These are phyloP conservation scores for Ustilago hordei DNA, from an alignment of 1,284 basidiomycete species.

Conservation along the genomic window DNA sequence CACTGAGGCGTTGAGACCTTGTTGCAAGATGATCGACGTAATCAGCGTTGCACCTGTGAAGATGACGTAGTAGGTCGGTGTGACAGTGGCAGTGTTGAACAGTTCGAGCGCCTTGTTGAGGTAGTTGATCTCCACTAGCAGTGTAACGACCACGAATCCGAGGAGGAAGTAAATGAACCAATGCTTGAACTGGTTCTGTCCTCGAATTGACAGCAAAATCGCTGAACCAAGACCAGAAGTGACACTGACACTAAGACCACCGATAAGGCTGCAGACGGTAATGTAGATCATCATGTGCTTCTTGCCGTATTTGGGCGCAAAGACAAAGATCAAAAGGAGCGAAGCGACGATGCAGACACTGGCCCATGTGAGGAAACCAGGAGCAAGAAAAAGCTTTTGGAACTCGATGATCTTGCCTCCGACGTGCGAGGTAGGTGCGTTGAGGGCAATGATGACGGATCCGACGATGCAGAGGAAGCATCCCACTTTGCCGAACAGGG, in stretches of 20 bases:
- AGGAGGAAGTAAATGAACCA: constrained; percentile 74
- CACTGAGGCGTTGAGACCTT: constrained; percentile 84
- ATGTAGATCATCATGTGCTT: constrained; percentile 93
- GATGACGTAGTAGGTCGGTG: constrained; percentile 88
- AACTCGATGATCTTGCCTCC: constrained; percentile 85
- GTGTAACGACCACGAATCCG: constrained; percentile 83
- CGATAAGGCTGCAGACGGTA: constrained; percentile 85
- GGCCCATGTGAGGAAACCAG: constrained; percentile 86
- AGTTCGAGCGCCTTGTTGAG: constrained; percentile 95
- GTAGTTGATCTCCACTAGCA: constrained; percentile 92
- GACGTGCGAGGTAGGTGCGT: constrained; percentile 83
- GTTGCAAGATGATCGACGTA: constrained; percentile 79
- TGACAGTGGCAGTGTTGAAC: constrained; percentile 86
- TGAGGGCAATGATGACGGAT: constrained; percentile 77
- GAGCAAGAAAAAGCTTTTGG: constrained; percentile 83
- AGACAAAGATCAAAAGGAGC: constrained; percentile 74
- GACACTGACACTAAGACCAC: constrained; percentile 94
- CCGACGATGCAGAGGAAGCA: constrained; percentile 89
- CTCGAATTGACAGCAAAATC: constrained; percentile 86
- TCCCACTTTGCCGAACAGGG: constrained; percentile 73
- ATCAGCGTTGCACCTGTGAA: constrained; percentile 81
- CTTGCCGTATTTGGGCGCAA: constrained; percentile 88
- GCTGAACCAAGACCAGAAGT: constrained; percentile 92
- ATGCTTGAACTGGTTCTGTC: constrained; percentile 83
- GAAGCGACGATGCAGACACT: constrained; percentile 66